Conservation (phyloP, 306 rosid genomes). For the Pyrus betulifolia region DNA sequence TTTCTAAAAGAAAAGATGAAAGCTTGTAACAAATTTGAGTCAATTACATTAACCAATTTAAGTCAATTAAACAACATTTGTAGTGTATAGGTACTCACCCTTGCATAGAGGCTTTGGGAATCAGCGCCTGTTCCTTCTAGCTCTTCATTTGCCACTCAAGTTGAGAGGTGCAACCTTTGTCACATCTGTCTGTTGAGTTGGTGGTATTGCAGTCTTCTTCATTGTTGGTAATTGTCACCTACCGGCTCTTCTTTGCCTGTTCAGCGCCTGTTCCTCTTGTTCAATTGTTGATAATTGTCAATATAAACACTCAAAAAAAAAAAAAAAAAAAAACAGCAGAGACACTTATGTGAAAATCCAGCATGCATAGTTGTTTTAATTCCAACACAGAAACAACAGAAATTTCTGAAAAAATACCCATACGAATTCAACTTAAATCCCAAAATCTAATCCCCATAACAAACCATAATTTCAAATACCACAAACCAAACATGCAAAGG, state of each 20-base stretch:
- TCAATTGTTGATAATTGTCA: background rate
- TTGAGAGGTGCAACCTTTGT: background rate
- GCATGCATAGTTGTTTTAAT: too few species aligned
- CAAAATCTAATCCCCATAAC: too few species aligned
- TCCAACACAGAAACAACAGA: too few species aligned
- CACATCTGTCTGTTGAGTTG: slow-evolving; percentile 21
- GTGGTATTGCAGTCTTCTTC: slow-evolving; percentile 35
- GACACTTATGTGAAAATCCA: too few species aligned
- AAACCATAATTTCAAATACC: too few species aligned
- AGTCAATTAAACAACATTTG: background rate
- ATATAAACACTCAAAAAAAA: too few species aligned
- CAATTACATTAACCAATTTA: background rate
- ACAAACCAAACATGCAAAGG: too few species aligned
- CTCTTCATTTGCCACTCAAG: slow-evolving; percentile 38
- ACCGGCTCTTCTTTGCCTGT: slow-evolving; percentile 42
- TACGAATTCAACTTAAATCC: too few species aligned
- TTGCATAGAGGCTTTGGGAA: slow-evolving; percentile 83
- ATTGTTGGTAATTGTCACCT: slow-evolving; percentile 23
- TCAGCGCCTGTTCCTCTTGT: slow-evolving; percentile 23
- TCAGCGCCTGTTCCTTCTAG: slow-evolving; percentile 60
- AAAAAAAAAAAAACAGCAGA: too few species aligned
- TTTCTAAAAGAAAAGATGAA: background rate
- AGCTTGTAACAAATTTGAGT: too few species aligned
- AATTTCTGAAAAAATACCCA: too few species aligned
- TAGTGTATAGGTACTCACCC: slow-evolving; percentile 29